Conservation (phyloP, 1,139 yeast species). For the Blastobotrys petasosporus region DNA sequence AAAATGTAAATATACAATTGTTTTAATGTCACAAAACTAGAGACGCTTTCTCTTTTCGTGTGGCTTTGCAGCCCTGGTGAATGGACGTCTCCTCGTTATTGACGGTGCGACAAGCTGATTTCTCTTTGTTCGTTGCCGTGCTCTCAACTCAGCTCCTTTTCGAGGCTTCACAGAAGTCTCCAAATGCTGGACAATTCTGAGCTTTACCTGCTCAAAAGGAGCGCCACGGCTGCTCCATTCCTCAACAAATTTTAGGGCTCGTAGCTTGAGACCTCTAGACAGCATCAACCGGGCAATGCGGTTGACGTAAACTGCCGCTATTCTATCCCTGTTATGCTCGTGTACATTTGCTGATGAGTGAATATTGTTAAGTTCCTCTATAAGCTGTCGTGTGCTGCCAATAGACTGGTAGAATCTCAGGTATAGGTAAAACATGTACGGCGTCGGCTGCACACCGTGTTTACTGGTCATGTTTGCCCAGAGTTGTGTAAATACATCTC, state of each 20-base stretch:
- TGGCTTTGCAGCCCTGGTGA: too few species aligned
- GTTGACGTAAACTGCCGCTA: constrained; percentile 15
- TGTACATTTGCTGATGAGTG: constrained; percentile 4
- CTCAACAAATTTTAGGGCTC: constrained; percentile 19
- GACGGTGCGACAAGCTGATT: neutral
- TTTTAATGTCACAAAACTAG: neutral
- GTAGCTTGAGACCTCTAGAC: constrained; percentile 17
- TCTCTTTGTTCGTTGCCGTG: neutral
- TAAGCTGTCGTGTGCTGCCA: constrained; percentile 15
- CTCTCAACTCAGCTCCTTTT: neutral
- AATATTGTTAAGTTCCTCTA: constrained; percentile 13
- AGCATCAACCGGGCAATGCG: constrained; percentile 17
- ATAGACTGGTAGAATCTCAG: constrained; percentile 12
- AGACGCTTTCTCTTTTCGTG: neutral
- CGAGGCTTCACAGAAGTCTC: constrained; percentile 11
- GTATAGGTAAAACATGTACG: constrained; percentile 20
- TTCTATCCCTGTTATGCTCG: constrained; percentile 1
- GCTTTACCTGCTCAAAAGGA: constrained; percentile 15
- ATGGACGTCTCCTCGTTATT: neutral
- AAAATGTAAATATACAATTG: constrained; percentile 2
- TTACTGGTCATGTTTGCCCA: constrained; percentile 23
- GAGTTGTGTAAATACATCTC: constrained; percentile 21
- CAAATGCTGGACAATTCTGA: constrained; percentile 16
- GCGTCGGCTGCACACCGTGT: constrained; percentile 19
- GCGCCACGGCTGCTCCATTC: constrained; percentile 16